Conservation (phyloP, 2,329 filamentous ascomycete species). For the Tolypocladium ovalisporum region DNA sequence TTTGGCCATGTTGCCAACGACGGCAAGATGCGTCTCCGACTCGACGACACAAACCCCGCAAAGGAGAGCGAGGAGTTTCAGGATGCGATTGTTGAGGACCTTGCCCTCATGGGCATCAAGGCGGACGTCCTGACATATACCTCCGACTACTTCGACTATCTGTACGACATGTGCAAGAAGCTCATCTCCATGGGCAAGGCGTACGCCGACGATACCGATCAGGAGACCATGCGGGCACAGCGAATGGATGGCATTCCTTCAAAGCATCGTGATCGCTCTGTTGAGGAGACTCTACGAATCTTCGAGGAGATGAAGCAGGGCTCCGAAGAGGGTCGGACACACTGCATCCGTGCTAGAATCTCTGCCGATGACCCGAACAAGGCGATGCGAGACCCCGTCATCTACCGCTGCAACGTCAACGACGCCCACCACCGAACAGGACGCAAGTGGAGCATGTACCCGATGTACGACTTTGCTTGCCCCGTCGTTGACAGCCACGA, state of each 20-base stretch:
- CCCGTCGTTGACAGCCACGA: slow-evolving; percentile 72
- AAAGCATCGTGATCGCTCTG: slow-evolving; percentile 62
- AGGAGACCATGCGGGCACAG: slow-evolving; percentile 78
- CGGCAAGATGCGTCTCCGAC: slow-evolving; percentile 80
- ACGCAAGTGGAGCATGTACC: slow-evolving; percentile 73
- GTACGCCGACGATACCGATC: slow-evolving; percentile 89
- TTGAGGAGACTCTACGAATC: slow-evolving; percentile 75
- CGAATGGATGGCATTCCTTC: slow-evolving; percentile 77
- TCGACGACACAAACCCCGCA: slow-evolving; percentile 94
- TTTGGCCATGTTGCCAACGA: slow-evolving; percentile 91
- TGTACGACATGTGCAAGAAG: slow-evolving; percentile 75
- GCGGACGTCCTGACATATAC: slow-evolving; percentile 82
- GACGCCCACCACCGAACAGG: slow-evolving; percentile 67
- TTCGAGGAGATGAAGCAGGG: slow-evolving; percentile 93
- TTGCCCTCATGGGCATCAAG: slow-evolving; percentile 83
- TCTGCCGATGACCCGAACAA: slow-evolving; percentile 89
- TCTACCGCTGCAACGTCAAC: slow-evolving; percentile 78
- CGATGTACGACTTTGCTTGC: slow-evolving; percentile 79
- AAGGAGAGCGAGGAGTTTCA: slow-evolving; percentile 98
- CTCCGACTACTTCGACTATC: slow-evolving; percentile 87
- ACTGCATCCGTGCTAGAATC: slow-evolving; percentile 93
- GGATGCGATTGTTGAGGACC: slow-evolving; percentile 85
- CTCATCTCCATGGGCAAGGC: slow-evolving; percentile 82
- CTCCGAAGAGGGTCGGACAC: slow-evolving; percentile 64
- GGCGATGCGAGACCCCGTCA: slow-evolving; percentile 90